Percentiles rank a stretch among this genome's conserved stretches.
These are phyloP conservation scores for Cornus florida DNA, from an alignment of 148 eudicot species.

Conservation along the genomic window DNA sequence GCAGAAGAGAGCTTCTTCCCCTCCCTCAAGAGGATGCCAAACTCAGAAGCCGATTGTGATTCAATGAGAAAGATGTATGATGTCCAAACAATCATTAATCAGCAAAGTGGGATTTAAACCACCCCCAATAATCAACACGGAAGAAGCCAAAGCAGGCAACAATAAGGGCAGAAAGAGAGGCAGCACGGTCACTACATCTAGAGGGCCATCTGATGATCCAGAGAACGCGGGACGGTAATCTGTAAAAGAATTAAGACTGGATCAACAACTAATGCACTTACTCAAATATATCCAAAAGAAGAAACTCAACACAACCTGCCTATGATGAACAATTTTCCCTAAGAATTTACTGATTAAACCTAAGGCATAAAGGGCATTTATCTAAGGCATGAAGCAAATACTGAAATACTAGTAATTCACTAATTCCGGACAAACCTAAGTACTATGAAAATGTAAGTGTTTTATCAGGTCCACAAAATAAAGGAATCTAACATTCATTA, in stretches of 20 bases:
- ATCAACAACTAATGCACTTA: constrained; percentile 2
- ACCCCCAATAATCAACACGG: constrained; percentile 4
- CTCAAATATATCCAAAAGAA: neutral
- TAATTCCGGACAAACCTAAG: neutral
- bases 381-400: too few species aligned
- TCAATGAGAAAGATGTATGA: neutral
- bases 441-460: too few species aligned
- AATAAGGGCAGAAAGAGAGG: constrained; percentile 3
- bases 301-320: neutral
- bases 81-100: constrained; percentile 37
- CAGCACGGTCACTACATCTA: constrained; percentile 29
- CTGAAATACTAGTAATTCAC: neutral
- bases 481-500: neutral
- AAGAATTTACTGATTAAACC: neutral
- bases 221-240: constrained; percentile 9
- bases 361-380: neutral
- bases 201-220: constrained; percentile 33
- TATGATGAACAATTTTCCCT: too few species aligned
- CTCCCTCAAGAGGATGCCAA: constrained; percentile 38
- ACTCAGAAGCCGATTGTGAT: constrained; percentile 32
- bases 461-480: neutral
- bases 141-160: neutral
- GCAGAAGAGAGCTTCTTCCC: constrained; percentile 38
- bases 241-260: neutral
- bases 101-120: constrained; percentile 15